Evolutionary conservation across 2,329 filamentous ascomycete genomes (phyloP), one percentile per base, ranked within the genome.

Genomic region (Aspergillus amoenus): DNA sequence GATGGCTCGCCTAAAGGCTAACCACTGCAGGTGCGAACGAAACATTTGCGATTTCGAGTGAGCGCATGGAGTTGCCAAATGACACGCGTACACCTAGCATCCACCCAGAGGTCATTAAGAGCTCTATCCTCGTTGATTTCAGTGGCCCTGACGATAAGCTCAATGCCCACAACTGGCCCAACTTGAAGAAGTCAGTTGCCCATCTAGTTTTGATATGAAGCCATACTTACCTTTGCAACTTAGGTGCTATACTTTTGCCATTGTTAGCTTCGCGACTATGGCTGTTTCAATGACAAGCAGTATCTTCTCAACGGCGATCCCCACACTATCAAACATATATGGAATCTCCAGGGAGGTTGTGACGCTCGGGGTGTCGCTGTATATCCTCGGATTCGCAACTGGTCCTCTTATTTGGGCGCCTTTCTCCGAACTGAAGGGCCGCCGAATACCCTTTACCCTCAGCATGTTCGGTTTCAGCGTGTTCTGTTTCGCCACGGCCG

Each of bases 401-500:
- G 62, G 76, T 3, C 70, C 74, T 11, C 46, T 71, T 27, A 24
- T 67, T 46, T 77, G 61, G 68, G 76, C 73, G 6, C 76, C 77
- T 0, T 64, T 74, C 11, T 74, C 70, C 17, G 77, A 79, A 62
- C 67, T 75, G 0, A 74, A 76, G 57, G 78, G 78, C 2, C 69
- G 78, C 30, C 74, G 74, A 55, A 64, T 70, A 59, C 73, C 72
- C 5, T 71, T 79, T 55, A 64, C 77, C 4, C 69, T 73, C 7
- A 68, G 73, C 9, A 67, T 78, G 44, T 66, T 74, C 27, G 61
- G 70, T 2, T 70, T 79, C n/a, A 74, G 64, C 1, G 53, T 78
- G 3, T 79, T 79, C 63, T 74, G 70, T 15, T 75, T 79, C 39
- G 76, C 72, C 3, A 72, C 72, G 0, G 78, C 77, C 2, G 70